Base-by-base conservation (phyloP, 768 basidiomycete species). In the Fomitopsis serialis region DNA sequence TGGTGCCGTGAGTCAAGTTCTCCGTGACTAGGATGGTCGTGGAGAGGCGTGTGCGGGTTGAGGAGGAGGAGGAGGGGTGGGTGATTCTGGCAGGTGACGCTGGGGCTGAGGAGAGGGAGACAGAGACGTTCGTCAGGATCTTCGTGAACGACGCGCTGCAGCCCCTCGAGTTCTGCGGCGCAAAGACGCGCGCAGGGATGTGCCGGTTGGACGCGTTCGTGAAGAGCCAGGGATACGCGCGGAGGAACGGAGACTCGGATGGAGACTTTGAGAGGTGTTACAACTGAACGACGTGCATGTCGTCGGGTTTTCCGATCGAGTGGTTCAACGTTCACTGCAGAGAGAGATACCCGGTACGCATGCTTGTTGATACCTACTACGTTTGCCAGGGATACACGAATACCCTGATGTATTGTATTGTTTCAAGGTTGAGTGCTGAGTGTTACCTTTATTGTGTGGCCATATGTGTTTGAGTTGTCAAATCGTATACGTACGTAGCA, bases 1-100 rank as follows among this genome's bases (percentile, higher is more conserved):
- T 94, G 63, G 84, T 89, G 9, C 87, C 93, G 0, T 95, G n/a
- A n/a, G n/a, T n/a, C n/a, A n/a, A n/a, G n/a, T n/a, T 95, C 67
- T 79, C 81, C 10, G 83, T 74, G 29, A 69, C n/a, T n/a, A n/a
- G 85, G 52, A 80, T 95, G 79, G 78, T 89, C 19, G 78, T 82
- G 5, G 93, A 96, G 72, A 77, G 78, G 27, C 27, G 34, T 5
- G 62, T 62, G 15, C 36, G 24, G 19, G 32, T 48, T 29, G 55
- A 46, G 12, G 36, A 32, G 10, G 49, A 42, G 7, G 21, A 37
- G 29, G 27, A n/a, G n/a, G n/a, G 22, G 44, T 25, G 19, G 44
- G 44, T 25, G 23, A 6, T 21, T 9, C 10, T 45, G 15, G 23
- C 3, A 3, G 4, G 13, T 3, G 46, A 29, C 27, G 23, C 3